These are phyloP conservation scores for Mycena haematopus DNA, from an alignment of 768 basidiomycete genomes.

Conservation along the genomic window DNA sequence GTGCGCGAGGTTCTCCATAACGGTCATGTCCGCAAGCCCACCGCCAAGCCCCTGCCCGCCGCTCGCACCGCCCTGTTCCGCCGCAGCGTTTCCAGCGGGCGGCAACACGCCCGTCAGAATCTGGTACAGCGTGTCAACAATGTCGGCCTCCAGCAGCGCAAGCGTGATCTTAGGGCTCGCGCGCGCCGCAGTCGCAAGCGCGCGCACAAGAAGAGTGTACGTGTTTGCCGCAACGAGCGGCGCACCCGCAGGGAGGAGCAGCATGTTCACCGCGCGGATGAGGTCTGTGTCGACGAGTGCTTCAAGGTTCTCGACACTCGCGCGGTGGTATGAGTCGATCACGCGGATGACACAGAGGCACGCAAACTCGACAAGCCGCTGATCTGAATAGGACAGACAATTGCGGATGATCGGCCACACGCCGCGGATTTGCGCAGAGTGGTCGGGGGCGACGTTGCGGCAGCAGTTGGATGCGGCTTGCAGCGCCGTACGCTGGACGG, in stretches of 20 bases:
- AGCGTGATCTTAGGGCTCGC: conserved; percentile 89
- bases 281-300: conserved; percentile 79
- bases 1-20: conserved; percentile 97
- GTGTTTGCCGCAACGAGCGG: conserved; percentile 87
- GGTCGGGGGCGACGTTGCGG: conserved; percentile 87
- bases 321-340: conserved; percentile 89
- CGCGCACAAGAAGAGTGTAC: conserved; percentile 86
- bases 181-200: conserved; percentile 85
- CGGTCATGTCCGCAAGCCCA: conserved; percentile 93
- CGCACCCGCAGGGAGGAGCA: conserved; percentile 86
- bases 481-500: conserved; percentile 94
- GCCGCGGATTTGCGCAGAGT: conserved; percentile 86
- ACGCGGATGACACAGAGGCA: conserved; percentile 94
- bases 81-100: conserved; percentile 56
- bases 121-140: conserved; percentile 92
- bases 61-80: conserved; percentile 65
- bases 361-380: conserved; percentile 96
- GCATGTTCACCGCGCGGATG: conserved; percentile 83
- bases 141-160: conserved; percentile 87
- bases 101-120: conserved; percentile 95
- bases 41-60: conserved; percentile 84
- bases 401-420: conserved; percentile 94
- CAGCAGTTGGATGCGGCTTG: conserved; percentile 98
- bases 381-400: conserved; percentile 90
- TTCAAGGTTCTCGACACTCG: conserved; percentile 87